Conservation (phyloP, 2,329 filamentous ascomycete species). For the Pseudovirgaria hyperparasitica region DNA sequence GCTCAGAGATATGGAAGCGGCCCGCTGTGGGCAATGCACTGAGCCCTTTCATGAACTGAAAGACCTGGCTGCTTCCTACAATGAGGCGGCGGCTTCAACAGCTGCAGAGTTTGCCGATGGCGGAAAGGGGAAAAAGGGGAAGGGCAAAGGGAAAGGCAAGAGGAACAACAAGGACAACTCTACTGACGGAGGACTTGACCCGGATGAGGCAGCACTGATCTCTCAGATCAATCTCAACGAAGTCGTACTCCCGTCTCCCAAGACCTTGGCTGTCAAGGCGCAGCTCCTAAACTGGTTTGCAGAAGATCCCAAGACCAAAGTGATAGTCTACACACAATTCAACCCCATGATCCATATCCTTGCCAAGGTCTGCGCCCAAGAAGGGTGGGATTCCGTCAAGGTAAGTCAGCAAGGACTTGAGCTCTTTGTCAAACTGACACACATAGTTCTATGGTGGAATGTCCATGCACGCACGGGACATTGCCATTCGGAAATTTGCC, state of each 20-base stretch:
- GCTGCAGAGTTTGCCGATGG: not conserved
- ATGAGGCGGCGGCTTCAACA: constrained; percentile 1
- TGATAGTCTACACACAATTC: constrained; percentile 50
- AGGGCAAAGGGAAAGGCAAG: constrained; percentile 6
- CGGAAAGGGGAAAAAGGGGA: constrained; percentile 2
- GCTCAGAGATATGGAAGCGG: constrained; percentile 4
- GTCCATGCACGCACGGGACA: constrained; percentile 29
- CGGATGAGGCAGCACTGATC: too few species aligned
- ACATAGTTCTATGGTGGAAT: constrained; percentile 38
- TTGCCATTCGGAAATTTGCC: constrained; percentile 35
- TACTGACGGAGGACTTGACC: constrained; percentile 25
- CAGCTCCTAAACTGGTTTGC: constrained; percentile 32
- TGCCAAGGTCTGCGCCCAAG: constrained; percentile 33
- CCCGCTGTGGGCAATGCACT: too few species aligned
- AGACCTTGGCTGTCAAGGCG: constrained; percentile 33
- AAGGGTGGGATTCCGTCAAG: constrained; percentile 35
- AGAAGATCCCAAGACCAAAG: constrained; percentile 37
- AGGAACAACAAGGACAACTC: constrained; percentile 14
- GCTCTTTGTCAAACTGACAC: not conserved
- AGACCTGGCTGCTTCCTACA: too few species aligned
- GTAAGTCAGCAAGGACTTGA: constrained; percentile 13
- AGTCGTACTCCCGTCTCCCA: constrained; percentile 29
- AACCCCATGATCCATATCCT: constrained; percentile 40
- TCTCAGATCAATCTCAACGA: too few species aligned
- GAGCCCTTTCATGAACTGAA: too few species aligned